These are phyloP conservation scores for Aspergillus pseudotamarii DNA, from an alignment of 2,329 filamentous ascomycete genomes.

Conservation along the genomic window DNA sequence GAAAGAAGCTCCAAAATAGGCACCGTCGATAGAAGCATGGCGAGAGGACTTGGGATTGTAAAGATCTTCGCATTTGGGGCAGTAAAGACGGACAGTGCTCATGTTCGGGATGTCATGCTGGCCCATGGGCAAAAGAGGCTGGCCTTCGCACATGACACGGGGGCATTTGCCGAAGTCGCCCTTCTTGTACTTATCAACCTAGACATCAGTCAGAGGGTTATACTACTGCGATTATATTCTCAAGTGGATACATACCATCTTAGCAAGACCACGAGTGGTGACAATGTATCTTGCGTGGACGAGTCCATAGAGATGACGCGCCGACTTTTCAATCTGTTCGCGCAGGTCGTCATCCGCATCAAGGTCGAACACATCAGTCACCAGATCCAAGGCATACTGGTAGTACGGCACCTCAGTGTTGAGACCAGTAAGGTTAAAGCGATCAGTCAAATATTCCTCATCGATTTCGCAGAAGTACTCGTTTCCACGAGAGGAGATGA, in stretches of 20 bases:
- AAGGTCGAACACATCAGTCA: conserved; percentile 97
- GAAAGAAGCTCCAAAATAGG: conserved; percentile 97
- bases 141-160: conserved; percentile 89
- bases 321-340: conserved; percentile 96
- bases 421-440: conserved; percentile 95
- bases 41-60: conserved; percentile 98
- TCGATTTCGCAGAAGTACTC: conserved; percentile 99
- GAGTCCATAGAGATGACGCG: conserved; percentile 90
- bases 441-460: conserved; percentile 96
- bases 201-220: conserved; percentile 13
- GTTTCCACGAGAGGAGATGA: conserved; percentile 95
- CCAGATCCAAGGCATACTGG: conserved; percentile 95
- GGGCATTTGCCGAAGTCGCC: conserved; percentile 98
- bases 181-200: conserved; percentile 99
- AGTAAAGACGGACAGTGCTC: conserved; percentile 96
- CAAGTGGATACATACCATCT: conserved; percentile 72
- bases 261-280: conserved; percentile 87
- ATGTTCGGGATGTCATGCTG: conserved; percentile 84
- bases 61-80: conserved; percentile 93
- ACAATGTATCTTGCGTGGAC: conserved; percentile 97
- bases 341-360: conserved; percentile 99
- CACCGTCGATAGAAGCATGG: conserved; percentile 92
- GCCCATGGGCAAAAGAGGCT: conserved; percentile 92
- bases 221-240: no score
- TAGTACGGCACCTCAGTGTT: conserved; percentile 99